phyloP scores from a whole-genome alignment of 73 alveolate genomes.

The Effrenium voratum region DNA sequence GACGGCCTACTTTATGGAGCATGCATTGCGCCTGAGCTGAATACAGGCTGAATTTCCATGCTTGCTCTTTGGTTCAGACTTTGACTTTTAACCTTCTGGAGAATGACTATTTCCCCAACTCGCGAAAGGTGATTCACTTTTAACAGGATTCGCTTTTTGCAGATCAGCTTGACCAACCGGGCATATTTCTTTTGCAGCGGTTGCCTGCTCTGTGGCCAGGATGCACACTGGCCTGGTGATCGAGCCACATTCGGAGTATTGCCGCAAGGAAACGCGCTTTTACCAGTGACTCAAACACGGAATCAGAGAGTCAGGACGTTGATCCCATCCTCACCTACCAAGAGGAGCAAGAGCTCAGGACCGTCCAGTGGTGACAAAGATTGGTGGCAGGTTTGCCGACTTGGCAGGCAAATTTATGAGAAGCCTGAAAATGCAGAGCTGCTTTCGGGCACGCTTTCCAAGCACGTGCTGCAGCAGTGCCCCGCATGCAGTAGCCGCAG shows the following conservation, averaged over 20 bases:
- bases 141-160: too few species aligned
- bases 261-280: slow-evolving; percentile 91
- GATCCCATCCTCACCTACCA: slow-evolving; percentile 63
- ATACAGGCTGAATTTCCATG: too few species aligned
- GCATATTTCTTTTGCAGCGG: too few species aligned
- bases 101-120: too few species aligned
- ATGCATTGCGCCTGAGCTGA: slow-evolving; percentile 92
- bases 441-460: background rate
- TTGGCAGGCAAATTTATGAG: slow-evolving; percentile 46
- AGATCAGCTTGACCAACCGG: too few species aligned
- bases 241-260: slow-evolving; percentile 90
- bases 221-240: slow-evolving; percentile 95
- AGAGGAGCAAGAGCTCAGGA: slow-evolving; percentile 82
- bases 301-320: slow-evolving; percentile 48
- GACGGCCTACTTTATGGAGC: slow-evolving; percentile 95
- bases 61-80: background rate
- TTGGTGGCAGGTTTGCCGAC: background rate
- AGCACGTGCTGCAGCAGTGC: slow-evolving; percentile 57
- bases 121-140: too few species aligned
- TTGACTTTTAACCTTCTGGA: too few species aligned
- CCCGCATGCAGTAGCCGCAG: background rate
- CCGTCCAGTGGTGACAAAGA: background rate
- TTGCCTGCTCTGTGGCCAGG: slow-evolving; percentile 64
- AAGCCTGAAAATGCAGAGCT: slow-evolving; percentile 55
- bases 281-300: too few species aligned